Base-by-base conservation (phyloP, 257 asterid genomes). In the Ophiorrhiza pumila region DNA sequence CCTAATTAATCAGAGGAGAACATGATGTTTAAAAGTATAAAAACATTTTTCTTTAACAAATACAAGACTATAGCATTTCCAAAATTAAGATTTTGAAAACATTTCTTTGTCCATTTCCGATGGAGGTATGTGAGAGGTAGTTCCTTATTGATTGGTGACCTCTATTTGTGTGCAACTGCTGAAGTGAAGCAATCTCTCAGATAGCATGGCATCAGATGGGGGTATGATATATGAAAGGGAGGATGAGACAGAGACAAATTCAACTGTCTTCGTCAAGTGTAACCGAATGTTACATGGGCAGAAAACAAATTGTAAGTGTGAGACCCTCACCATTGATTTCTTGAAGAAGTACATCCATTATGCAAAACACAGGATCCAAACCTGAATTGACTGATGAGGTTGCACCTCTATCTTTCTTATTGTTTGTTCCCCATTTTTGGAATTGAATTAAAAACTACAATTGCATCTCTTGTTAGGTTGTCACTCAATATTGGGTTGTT, bases 331-430 rank as follows among this genome's bases (percentile, higher is more conserved):
- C 56, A 90, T 93, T 65, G 89, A 90, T 80, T 93, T 92, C 78
- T 91, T 94, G 23, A 94, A 90, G 89, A 94, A 89, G 84, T 94
- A 83, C 84, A 94, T 91, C 59, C 95, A 91, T 78, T 91, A 94
- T 55, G 95, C 97, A 0, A 94, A 91, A 74, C 83, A 87, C 81
- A 88, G 98, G 83, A 85, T 88, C 76, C 93, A 88, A n/a, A 78
- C 99, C 99, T 45, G 98, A 91, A 83, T 90, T 94, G 74, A 94
- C 98, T 75, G 96, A 90, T 78, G 99, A 94, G 98, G 99, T 94
- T 69, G 78, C 15, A 17, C 39, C 60, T 76, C 67, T 13, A 8
- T 58, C 71, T 61, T 27, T 46, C 5, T 4, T 20, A 27, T 57
- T 5, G 37, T 8, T 65, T 31, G 35, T 77, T 31, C 46, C 50